Conservation (phyloP, 2,329 filamentous ascomycete genomes). For the Sporothrix mexicana region DNA sequence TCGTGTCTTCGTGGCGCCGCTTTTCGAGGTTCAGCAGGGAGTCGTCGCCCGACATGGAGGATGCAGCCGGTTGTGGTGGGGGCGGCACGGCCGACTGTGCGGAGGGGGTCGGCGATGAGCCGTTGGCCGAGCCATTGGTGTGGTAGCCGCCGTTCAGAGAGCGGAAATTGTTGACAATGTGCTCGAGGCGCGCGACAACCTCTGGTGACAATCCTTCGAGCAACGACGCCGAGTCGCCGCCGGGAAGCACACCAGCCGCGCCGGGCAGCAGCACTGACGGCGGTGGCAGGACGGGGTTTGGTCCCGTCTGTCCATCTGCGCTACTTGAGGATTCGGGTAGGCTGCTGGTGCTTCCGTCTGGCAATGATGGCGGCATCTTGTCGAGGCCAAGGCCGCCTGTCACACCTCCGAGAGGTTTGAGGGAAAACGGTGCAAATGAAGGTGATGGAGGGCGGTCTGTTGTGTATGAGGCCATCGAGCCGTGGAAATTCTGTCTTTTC, state of each 20-base stretch:
- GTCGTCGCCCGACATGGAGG: not conserved
- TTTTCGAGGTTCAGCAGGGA: not conserved
- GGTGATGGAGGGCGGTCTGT: not conserved
- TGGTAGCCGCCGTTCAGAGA: not conserved
- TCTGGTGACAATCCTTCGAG: constrained; percentile 9
- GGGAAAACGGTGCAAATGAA: not conserved
- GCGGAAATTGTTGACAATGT: constrained; percentile 10
- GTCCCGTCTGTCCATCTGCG: not conserved
- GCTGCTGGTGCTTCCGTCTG: not conserved
- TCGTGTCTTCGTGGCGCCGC: constrained; percentile 13
- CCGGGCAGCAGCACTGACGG: not conserved
- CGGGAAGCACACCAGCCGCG: not conserved
- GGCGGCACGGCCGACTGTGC: not conserved
- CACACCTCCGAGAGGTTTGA: constrained; percentile 8
- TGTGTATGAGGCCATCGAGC: constrained; percentile 10
- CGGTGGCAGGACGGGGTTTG: not conserved
- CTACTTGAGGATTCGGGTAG: not conserved
- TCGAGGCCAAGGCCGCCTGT: not conserved
- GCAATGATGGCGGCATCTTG: not conserved
- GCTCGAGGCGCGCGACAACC: constrained; percentile 18
- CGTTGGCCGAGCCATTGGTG: not conserved
- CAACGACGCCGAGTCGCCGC: not conserved
- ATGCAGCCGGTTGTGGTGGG: not conserved
- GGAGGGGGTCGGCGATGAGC: not conserved
- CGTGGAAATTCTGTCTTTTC: not conserved